Base-by-base conservation (phyloP, 768 basidiomycete species). In the Tylopilus rubrobrunneus region DNA sequence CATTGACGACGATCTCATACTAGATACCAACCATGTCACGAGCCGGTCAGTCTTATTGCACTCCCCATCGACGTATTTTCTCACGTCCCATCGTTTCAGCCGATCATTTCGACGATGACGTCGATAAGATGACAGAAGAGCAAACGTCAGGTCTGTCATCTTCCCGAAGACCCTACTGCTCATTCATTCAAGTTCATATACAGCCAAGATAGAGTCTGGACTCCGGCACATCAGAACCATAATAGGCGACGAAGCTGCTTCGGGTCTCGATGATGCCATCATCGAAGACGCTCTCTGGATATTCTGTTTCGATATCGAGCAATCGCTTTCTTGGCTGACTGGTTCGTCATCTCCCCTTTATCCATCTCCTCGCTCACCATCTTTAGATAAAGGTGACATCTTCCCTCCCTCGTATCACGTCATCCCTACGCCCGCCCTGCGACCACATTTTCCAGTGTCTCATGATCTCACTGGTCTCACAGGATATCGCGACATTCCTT, bases 241-340 rank as follows among this genome's bases (percentile, higher is more conserved):
- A 17, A 71, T 98, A 28, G 93, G 92, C 8, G 70, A 78, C 49
- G 81, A 82, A 64, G 78, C 78, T 14, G 62, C 76, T 23, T 85
- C 85, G 31, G 87, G 84, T 6, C 71, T 96, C 43, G 77, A 87
- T 43, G 90, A 96, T 67, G 70, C 75, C 34, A 77, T 83, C 48
- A 88, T 99, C 66, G 82, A 80, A 64, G 87, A 92, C 57, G 76
- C 80, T 0, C 74, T 98, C 45, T 98, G 93, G 88, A 84, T 98
- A 62, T 83, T 75, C 62, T 89, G 89, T 69, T 98, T 96, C 62
- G 85, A 96, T 64, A 78, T 88, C 17, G 84, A 92, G 36, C 79
- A 85, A 68, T 84, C 89, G 14, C 71, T 96, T 7, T 73, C 81
- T 31, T 91, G 85, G 82, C 75, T 91, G 25, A 58, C 87, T 36